Base-by-base conservation (phyloP, 129 eudicot genomes). In the Centella asiatica region DNA sequence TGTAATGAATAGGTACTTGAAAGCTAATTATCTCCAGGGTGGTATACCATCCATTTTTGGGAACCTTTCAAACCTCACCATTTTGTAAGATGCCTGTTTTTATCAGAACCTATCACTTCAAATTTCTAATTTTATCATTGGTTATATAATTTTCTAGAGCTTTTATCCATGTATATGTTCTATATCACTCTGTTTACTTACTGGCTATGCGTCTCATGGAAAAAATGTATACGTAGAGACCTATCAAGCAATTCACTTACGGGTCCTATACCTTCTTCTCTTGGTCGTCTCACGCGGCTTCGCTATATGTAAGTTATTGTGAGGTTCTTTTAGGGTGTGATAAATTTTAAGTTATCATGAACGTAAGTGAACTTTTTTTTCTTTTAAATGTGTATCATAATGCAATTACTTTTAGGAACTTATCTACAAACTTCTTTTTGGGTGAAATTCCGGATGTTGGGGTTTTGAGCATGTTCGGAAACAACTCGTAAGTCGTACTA, bases 381-480 rank as follows among this genome's bases (percentile, higher is more conserved):
- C 18, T 2, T 20, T 9, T 55, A 28, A 8, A 60, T 36, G 13
- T 24, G 14, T 62, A 23, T 46, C 40, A 37, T 32, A 24, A 0
- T 65, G 23, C 25, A 15, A 47, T 23, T 20, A 62, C 23, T 45
- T 69, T 17, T 77, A 92, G 98, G 78, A 92, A 92, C 54, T 77
- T 92, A 72, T 92, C 98, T 1, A 61, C 88, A 48, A 92, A 92
- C 78, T 87, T 84, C 78, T 84, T 92, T 55, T 73, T 90, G 25
- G 98, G 98, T 34, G 98, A 87, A 80, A 80, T 92, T 27, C 98
- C 98, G 15, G 85, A 84, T 69, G 69, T 87, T 53, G 98, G 98
- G 71, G 76, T 80, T 12, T 80, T 92, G 15, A 87, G 90, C 84
- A 80, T 70, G 53, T 92, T 92, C 42, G 83, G 88, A 34, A 80